Base-by-base conservation (phyloP, 2,329 filamentous ascomycete species). In the Geosmithia flava region DNA sequence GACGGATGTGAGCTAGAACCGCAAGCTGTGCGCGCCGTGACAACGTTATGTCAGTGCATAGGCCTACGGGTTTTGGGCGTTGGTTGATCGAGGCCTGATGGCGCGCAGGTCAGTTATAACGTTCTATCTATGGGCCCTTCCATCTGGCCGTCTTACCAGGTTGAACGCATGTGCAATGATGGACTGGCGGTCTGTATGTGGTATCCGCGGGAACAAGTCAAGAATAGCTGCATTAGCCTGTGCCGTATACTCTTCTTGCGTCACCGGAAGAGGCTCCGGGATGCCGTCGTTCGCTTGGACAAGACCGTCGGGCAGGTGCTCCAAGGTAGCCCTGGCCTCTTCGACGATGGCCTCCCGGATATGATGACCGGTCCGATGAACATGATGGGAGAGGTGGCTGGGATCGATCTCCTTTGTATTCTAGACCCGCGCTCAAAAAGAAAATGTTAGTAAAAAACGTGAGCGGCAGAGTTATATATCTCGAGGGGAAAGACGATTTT, bases 141-240 rank as follows among this genome's bases (percentile, higher is more conserved):
- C 19, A n/a, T 17, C 13, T 11, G 33, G 10, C 33, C 6, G 13
- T 10, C 50, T 16, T 29, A 81, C 79, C 70, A 76, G 76, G 60
- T 73, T 74, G 56, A 83, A 84, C 17, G 80, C 72, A 57, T 80
- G 78, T 46, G 76, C 68, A 27, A 84, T 74, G 49, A 84, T 81
- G 56, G 72, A 69, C 52, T 76, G 71, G 41, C 80, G 74, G 61
- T 83, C 80, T 20, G 76, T 80, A 52, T 83, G 71, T 10, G 80
- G 80, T 47, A 84, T 82, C 48, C 79, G 69, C 1, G 80, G 80
- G 55, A 83, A 83, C 17, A 83, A 62, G 56, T 83, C 80, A 56
- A 75, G 69, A 46, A 84, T 68, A 10, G 76, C 78, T 27, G 70
- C 74, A 58, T 83, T 78, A 47, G 78, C 80, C 59, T 83, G 78